Percentiles rank a stretch among this genome's conserved stretches.
Conservation (phyloP, 192 early-diverging fungal species). For the Gryganskiella cystojenkinii region DNA sequence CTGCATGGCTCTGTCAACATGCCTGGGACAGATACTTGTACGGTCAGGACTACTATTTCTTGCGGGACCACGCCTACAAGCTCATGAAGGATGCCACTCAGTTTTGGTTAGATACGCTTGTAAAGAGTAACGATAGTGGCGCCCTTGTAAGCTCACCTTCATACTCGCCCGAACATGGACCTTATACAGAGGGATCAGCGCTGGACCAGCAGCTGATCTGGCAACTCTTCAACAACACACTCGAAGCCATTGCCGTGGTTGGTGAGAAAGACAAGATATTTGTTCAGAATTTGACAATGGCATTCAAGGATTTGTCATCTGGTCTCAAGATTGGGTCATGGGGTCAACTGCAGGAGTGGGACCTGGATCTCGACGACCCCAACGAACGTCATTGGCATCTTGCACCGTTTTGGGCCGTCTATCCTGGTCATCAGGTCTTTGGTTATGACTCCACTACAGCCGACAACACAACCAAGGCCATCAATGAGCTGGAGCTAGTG, state of each 20-base stretch:
- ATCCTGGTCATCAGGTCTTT: conserved; percentile 40
- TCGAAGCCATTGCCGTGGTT: conserved; percentile 28
- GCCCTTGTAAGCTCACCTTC: conserved; percentile 27
- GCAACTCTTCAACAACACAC: conserved; percentile 36
- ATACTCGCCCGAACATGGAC: conserved; percentile 41
- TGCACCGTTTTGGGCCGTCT: conserved; percentile 38
- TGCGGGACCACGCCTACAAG: conserved; percentile 43
- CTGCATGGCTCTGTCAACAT: conserved; percentile 48
- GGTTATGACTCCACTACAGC: not conserved
- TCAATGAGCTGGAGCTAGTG: conserved; percentile 6
- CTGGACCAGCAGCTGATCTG: conserved; percentile 47
- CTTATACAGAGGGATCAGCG: conserved; percentile 30
- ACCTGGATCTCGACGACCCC: conserved; percentile 46
- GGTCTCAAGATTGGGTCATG: conserved; percentile 36
- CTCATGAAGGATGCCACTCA: conserved; percentile 47
- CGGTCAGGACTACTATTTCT: conserved; percentile 32
- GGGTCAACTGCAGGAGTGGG: conserved; percentile 53
- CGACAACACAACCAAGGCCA: not conserved
- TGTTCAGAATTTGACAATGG: conserved; percentile 27
- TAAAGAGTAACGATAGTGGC: not conserved
- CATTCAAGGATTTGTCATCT: conserved; percentile 10
- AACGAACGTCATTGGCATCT: conserved; percentile 30
- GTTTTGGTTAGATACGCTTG: conserved; percentile 43
- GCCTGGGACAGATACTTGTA: conserved; percentile 47
- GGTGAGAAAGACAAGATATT: conserved; percentile 36